These are phyloP conservation scores for Nyctanthes arbortristis DNA, from an alignment of 257 asterid genomes.

Conservation along the genomic window DNA sequence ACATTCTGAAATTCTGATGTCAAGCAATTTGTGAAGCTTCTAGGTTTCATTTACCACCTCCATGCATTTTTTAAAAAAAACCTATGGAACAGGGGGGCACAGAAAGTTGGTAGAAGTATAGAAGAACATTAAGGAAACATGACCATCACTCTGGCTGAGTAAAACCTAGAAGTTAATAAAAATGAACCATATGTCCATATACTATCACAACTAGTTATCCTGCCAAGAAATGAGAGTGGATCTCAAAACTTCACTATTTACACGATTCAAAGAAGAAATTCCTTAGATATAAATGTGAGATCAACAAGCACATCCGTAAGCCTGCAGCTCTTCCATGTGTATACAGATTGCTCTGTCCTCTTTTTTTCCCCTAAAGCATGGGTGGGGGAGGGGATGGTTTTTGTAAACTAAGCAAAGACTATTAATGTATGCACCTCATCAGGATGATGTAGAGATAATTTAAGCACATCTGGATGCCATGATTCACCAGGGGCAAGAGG, in stretches of 20 bases:
- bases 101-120: neutral
- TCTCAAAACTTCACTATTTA: slow-evolving; percentile 1
- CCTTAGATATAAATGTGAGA: neutral
- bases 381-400: slow-evolving; percentile 1
- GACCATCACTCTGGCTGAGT: slow-evolving; percentile 1
- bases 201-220: no score
- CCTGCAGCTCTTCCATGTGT: slow-evolving; percentile 6
- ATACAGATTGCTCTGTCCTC: slow-evolving; percentile 15
- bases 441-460: slow-evolving; percentile 76
- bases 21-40: slow-evolving; percentile 5
- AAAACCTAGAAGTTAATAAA: no score
- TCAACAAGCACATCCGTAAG: neutral
- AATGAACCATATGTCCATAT: no score
- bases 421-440: slow-evolving; percentile 66
- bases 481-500: slow-evolving; percentile 93
- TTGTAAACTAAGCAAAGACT: slow-evolving; percentile 22
- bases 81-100: neutral
- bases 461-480: slow-evolving; percentile 97
- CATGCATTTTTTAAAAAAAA: neutral
- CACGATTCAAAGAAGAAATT: slow-evolving; percentile 4
- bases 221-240: slow-evolving; percentile 4
- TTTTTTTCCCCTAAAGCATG: slow-evolving; percentile 6
- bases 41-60: slow-evolving; percentile 10
- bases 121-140: neutral
- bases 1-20: neutral